These are phyloP conservation scores for Candida glucosophila DNA, from an alignment of 1,139 yeast species.

Conservation along the genomic window DNA sequence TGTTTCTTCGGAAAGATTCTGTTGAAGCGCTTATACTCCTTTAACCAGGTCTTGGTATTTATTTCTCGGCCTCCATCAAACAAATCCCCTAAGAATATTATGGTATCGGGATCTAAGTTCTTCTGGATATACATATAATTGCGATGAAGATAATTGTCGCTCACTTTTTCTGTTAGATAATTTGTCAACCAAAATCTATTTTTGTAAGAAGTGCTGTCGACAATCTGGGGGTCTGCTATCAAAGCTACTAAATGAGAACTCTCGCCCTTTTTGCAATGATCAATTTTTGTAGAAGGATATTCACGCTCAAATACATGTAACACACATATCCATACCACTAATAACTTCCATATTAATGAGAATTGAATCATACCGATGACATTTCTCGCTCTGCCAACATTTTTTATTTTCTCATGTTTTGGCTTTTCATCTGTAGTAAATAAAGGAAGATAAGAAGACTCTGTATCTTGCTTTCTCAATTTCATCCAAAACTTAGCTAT, in stretches of 20 bases:
- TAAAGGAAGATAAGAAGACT: background rate
- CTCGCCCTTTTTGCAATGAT: conserved; percentile 32
- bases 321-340: conserved; percentile 33
- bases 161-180: conserved; percentile 32
- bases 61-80: conserved; percentile 95
- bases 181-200: conserved; percentile 40
- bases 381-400: too few species aligned
- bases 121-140: conserved; percentile 61
- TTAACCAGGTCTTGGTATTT: conserved; percentile 52
- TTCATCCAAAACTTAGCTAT: too few species aligned
- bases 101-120: conserved; percentile 62
- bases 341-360: too few species aligned
- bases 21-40: conserved; percentile 65
- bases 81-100: conserved; percentile 78
- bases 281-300: conserved; percentile 66
- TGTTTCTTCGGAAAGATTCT: conserved; percentile 47
- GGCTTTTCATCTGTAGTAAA: too few species aligned
- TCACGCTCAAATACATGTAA: conserved; percentile 55
- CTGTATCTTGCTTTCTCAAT: background rate
- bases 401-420: too few species aligned
- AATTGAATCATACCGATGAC: too few species aligned
- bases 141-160: conserved; percentile 73
- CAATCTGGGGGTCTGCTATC: conserved; percentile 88
- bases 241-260: conserved; percentile 57
- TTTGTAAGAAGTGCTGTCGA: conserved; percentile 71